These are phyloP conservation scores for Saitozyma sp. DNA, from an alignment of 768 basidiomycete genomes.

Conservation along the genomic window DNA sequence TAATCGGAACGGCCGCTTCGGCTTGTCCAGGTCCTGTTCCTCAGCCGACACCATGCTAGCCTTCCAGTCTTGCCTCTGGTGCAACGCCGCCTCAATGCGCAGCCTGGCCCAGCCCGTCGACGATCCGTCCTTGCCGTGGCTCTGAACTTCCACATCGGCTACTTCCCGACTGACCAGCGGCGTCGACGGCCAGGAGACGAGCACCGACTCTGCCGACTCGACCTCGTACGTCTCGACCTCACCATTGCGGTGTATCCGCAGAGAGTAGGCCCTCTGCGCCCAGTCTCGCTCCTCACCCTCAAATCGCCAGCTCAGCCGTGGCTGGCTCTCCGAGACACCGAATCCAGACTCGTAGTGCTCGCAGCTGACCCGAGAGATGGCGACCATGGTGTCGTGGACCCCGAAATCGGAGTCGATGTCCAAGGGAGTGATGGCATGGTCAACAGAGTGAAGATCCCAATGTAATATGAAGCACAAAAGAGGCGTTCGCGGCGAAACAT, in stretches of 20 bases:
- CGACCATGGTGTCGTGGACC: too few relatives aligned
- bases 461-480: too few relatives aligned
- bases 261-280: conserved; percentile 26
- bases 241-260: conserved; percentile 16
- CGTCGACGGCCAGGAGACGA: conserved; percentile 42
- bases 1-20: conserved; percentile 31
- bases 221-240: conserved; percentile 14
- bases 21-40: conserved; percentile 3
- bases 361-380: too few relatives aligned
- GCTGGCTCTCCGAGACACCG: conserved; percentile 22
- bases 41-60: conserved; percentile 19
- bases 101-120: conserved; percentile 26
- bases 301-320: conserved; percentile 46
- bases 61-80: conserved; percentile 31
- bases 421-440: too few relatives aligned
- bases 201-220: conserved; percentile 21
- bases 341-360: conserved; percentile 30
- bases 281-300: conserved; percentile 10
- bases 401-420: too few relatives aligned
- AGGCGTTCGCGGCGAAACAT: too few relatives aligned
- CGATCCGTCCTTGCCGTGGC: conserved; percentile 14
- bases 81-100: conserved; percentile 27
- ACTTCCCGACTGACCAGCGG: conserved; percentile 30
- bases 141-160: conserved; percentile 23
- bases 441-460: too few relatives aligned